These are phyloP conservation scores for Termitomyces sp. DNA, from an alignment of 1,284 basidiomycete species.

Conservation along the genomic window DNA sequence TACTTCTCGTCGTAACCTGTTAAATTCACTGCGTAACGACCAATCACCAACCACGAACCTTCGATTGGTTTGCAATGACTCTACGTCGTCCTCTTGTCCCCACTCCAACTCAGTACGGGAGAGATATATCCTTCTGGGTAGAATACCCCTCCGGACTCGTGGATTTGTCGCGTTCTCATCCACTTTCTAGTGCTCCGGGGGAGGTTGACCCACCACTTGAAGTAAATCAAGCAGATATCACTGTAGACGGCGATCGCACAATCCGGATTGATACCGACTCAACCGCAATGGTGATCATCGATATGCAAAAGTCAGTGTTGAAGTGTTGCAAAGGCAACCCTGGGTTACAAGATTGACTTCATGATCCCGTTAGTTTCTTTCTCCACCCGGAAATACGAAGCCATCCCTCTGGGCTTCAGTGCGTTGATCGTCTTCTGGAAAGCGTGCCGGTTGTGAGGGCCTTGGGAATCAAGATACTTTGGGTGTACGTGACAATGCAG, in stretches of 20 bases:
- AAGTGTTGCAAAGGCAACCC: not conserved
- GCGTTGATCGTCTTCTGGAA: slow-evolving; percentile 51
- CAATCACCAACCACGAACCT: not conserved
- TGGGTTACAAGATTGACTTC: not conserved
- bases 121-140: slow-evolving; percentile 56
- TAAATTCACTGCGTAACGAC: not conserved
- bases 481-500: slow-evolving; percentile 46
- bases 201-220: slow-evolving; percentile 29
- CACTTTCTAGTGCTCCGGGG: slow-evolving; percentile 24
- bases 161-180: slow-evolving; percentile 50
- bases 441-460: slow-evolving; percentile 46
- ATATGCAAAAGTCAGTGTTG: slow-evolving; percentile 64
- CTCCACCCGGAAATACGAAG: slow-evolving; percentile 55
- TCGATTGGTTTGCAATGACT: slow-evolving; percentile 34
- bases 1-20: not conserved
- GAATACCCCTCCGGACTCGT: slow-evolving; percentile 63
- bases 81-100: slow-evolving; percentile 39
- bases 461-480: slow-evolving; percentile 57
- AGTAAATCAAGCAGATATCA: slow-evolving; percentile 46
- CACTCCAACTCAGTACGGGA: slow-evolving; percentile 48
- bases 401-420: slow-evolving; percentile 53
- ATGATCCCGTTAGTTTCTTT: slow-evolving; percentile 46
- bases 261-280: slow-evolving; percentile 47
- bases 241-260: slow-evolving; percentile 45
- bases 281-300: slow-evolving; percentile 58